Conservation (phyloP, 140 eudicot genomes). For the Ambrosia hybrid region DNA sequence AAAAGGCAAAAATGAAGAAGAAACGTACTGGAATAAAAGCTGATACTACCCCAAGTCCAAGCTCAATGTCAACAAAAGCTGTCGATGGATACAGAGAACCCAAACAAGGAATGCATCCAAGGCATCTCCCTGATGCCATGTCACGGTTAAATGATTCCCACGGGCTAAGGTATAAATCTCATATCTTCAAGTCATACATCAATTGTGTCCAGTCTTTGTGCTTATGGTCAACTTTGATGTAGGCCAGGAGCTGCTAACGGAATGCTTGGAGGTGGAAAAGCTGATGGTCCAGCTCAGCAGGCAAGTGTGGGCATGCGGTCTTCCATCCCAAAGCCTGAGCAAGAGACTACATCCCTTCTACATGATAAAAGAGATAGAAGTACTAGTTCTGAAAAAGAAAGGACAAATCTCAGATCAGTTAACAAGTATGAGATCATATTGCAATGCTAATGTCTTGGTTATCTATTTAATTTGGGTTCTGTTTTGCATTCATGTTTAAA, state of each 20-base stretch:
- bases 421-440: conserved; percentile 51
- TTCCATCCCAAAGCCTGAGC: conserved; percentile 59
- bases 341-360: conserved; percentile 47
- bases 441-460: too few relatives aligned
- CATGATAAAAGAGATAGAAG: conserved; percentile 65
- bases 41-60: conserved; percentile 52
- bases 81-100: conserved; percentile 65
- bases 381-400: conserved; percentile 60
- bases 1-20: conserved; percentile 84
- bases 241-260: conserved; percentile 63
- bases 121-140: conserved; percentile 57
- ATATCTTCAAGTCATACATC: neutral
- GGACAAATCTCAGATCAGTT: conserved; percentile 56
- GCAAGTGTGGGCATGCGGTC: conserved; percentile 54
- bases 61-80: conserved; percentile 51
- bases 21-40: conserved; percentile 76
- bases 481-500: conserved; percentile 7
- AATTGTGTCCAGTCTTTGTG: neutral
- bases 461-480: neutral
- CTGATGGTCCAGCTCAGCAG: conserved; percentile 55
- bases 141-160: conserved; percentile 57
- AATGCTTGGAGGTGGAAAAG: conserved; percentile 53
- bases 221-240: conserved; percentile 20
- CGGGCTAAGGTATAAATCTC: conserved; percentile 57
- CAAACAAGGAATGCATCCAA: conserved; percentile 66